A percentile compares a stretch with the other conserved stretches of the same genome.
Evolutionary conservation across 2,329 filamentous ascomycete genomes (phyloP).

Genomic region (Scedosporium minutisporum): DNA sequence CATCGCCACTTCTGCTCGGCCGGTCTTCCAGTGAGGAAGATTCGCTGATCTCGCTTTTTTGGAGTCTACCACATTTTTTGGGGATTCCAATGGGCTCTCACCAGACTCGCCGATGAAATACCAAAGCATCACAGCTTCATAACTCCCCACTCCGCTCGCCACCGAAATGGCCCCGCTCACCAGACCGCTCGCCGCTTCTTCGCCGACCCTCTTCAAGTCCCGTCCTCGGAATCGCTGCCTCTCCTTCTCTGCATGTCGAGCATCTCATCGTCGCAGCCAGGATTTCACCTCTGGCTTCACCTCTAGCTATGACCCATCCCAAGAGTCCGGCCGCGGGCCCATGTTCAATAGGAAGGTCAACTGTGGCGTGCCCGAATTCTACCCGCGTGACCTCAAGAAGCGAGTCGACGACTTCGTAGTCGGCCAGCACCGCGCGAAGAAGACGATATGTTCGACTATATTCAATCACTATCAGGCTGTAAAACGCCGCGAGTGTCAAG

Average conservation of each 20-base stretch:
- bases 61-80: not conserved
- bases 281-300: constrained; percentile 49
- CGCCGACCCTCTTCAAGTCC: not conserved
- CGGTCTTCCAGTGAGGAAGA: not conserved
- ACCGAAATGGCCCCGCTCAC: constrained; percentile 6
- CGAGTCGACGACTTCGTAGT: constrained; percentile 94
- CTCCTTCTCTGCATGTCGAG: constrained; percentile 12
- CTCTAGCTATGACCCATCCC: constrained; percentile 47
- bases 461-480: constrained; percentile 95
- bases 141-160: not conserved
- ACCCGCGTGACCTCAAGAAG: constrained; percentile 66
- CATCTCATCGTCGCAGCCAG: constrained; percentile 28
- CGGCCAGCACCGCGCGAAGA: constrained; percentile 89
- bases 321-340: constrained; percentile 44
- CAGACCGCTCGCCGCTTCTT: constrained; percentile 3
- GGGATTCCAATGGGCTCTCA: not conserved
- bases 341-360: constrained; percentile 46
- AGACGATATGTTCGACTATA: constrained; percentile 82
- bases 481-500: constrained; percentile 67
- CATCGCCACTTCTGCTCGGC: not conserved
- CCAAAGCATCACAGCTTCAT: not conserved
- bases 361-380: constrained; percentile 54
- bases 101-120: not conserved
- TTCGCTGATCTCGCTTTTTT: not conserved
- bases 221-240: constrained; percentile 14